A percentile compares a stretch with the other conserved stretches of the same genome.
Evolutionary conservation across 2,329 filamentous ascomycete species (phyloP).

Genomic region (Paramyrothecium sp.): DNA sequence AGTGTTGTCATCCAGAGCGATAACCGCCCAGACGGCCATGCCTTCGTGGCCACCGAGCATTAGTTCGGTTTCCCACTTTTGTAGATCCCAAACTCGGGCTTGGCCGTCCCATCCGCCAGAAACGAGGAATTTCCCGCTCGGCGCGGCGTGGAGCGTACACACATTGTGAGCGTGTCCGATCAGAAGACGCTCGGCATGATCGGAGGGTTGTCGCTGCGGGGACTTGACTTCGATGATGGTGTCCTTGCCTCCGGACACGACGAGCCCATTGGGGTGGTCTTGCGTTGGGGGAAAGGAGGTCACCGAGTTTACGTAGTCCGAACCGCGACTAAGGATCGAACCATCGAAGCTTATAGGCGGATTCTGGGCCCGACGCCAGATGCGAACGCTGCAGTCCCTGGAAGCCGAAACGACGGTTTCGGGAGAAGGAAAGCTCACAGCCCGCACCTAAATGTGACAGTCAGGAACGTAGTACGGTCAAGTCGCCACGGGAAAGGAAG

Average conservation of each 20-base stretch:
- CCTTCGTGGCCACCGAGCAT: constrained; percentile 74
- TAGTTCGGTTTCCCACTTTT: constrained; percentile 76
- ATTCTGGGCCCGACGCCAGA: constrained; percentile 71
- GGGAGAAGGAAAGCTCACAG: constrained; percentile 73
- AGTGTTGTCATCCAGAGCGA: constrained; percentile 76
- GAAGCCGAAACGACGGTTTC: constrained; percentile 80
- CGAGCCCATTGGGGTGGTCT: constrained; percentile 72
- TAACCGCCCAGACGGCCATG: constrained; percentile 82
- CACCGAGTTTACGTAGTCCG: constrained; percentile 84
- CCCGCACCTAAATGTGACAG: constrained; percentile 67
- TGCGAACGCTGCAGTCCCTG: constrained; percentile 83
- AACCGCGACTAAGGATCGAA: constrained; percentile 75
- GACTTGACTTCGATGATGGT: constrained; percentile 88
- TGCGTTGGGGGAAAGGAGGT: constrained; percentile 70
- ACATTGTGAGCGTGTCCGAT: constrained; percentile 87
- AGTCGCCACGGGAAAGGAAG: constrained; percentile 1
- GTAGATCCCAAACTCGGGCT: constrained; percentile 82
- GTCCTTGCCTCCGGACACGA: constrained; percentile 88
- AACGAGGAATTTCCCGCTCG: constrained; percentile 71
- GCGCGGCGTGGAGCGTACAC: constrained; percentile 78
- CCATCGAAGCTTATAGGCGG: constrained; percentile 72
- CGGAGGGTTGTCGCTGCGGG: constrained; percentile 62
- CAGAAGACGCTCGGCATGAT: constrained; percentile 82
- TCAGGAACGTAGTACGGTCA: constrained; percentile 9
- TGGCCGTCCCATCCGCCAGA: constrained; percentile 94